Percentiles rank a stretch among this genome's conserved stretches.
Conservation (phyloP, 148 eudicot genomes). For the Bassia scoparia region DNA sequence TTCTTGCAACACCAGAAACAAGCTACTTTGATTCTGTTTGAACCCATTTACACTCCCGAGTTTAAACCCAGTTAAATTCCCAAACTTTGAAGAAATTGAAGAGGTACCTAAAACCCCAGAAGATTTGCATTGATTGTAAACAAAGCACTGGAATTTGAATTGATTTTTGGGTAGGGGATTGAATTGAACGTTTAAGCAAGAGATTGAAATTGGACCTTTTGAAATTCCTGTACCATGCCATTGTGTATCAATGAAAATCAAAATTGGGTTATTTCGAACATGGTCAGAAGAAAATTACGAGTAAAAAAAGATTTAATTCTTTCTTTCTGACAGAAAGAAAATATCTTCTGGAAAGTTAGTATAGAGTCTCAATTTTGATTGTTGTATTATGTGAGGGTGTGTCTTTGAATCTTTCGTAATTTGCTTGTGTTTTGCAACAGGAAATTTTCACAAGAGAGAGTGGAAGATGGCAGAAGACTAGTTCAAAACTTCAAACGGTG, state of each 20-base stretch:
- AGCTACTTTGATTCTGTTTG: slow-evolving; percentile 26
- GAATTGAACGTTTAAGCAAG: slow-evolving; percentile 29
- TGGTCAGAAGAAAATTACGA: slow-evolving; percentile 1
- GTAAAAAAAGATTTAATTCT: background rate
- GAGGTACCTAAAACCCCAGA: slow-evolving; percentile 29
- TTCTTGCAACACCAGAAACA: slow-evolving; percentile 27
- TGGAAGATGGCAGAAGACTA: background rate
- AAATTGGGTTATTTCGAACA: background rate
- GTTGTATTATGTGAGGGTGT: too few species aligned
- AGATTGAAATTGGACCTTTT: slow-evolving; percentile 34
- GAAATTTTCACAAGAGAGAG: slow-evolving; percentile 6
- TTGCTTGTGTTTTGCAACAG: too few species aligned
- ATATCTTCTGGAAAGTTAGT: background rate
- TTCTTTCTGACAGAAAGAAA: background rate
- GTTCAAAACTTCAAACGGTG: too few species aligned
- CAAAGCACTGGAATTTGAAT: slow-evolving; percentile 14
- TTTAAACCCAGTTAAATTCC: slow-evolving; percentile 19
- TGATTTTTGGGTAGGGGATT: slow-evolving; percentile 16
- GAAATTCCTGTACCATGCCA: slow-evolving; percentile 57
- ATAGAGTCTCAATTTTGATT: too few species aligned
- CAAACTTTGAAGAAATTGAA: slow-evolving; percentile 39
- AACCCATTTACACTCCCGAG: slow-evolving; percentile 24
- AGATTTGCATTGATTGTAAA: slow-evolving; percentile 15
- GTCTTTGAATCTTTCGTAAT: too few species aligned
- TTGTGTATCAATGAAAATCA: slow-evolving; percentile 25